Evolutionary conservation across 345 rosid species (phyloP).

Genomic region (Melaleuca alternifolia): DNA sequence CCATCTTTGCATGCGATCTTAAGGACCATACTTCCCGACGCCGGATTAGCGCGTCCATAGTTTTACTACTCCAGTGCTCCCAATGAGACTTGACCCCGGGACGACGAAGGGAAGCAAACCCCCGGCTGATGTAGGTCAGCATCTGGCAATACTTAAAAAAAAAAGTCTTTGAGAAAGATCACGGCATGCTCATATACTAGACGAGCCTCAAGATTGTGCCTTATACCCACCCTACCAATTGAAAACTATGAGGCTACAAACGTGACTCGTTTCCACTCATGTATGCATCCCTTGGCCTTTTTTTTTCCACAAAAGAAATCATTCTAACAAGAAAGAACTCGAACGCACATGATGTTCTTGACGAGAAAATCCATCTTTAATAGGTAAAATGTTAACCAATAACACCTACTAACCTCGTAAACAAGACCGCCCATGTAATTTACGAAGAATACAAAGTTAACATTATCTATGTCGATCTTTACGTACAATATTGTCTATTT

Average conservation of each 20-base stretch:
- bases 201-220: not conserved
- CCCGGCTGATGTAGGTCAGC: not conserved
- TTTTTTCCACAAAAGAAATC: not conserved
- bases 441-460: not conserved
- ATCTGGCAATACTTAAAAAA: not conserved
- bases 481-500: not conserved
- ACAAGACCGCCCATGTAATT: not conserved
- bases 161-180: not conserved
- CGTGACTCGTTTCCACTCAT: not conserved
- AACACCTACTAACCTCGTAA: not conserved
- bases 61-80: not conserved
- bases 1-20: not conserved
- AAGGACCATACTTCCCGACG: too few relatives aligned
- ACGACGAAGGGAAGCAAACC: not conserved
- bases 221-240: too few relatives aligned
- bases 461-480: not conserved
- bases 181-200: not conserved
- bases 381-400: not conserved
- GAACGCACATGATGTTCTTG: not conserved
- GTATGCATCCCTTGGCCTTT: not conserved
- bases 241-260: too few relatives aligned
- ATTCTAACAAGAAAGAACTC: not conserved
- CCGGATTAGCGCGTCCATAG: too few relatives aligned
- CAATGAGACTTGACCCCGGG: not conserved
- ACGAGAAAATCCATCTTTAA: not conserved